Percentiles rank a stretch among this genome's conserved stretches.
These are phyloP conservation scores for Celoporthe dispersa DNA, from an alignment of 2,329 filamentous ascomycete species.

Conservation along the genomic window DNA sequence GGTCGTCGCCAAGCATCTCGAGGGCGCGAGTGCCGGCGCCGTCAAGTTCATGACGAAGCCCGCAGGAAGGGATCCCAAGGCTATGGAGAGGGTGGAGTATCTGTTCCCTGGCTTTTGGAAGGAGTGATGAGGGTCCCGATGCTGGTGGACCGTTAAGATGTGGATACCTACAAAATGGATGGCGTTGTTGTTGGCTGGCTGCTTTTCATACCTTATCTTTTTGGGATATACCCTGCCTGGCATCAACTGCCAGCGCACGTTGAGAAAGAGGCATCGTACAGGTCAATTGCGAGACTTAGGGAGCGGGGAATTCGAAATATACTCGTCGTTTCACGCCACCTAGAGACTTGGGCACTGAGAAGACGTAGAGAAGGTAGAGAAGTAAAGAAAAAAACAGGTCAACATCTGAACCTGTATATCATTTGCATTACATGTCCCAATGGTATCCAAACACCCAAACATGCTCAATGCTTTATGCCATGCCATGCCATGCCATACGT, in stretches of 20 bases:
- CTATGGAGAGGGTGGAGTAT: conserved; percentile 79
- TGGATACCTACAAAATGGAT: background rate
- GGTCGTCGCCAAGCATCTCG: conserved; percentile 80
- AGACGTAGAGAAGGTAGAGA: background rate
- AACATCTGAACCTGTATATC: conserved; percentile 11
- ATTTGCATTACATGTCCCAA: conserved; percentile 19
- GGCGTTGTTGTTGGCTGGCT: conserved; percentile 9
- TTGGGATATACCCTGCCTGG: conserved; percentile 6
- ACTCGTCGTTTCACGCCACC: background rate
- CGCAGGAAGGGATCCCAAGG: conserved; percentile 72
- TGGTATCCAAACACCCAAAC: background rate
- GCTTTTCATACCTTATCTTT: background rate
- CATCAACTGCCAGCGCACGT: conserved; percentile 8
- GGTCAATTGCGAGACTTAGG: background rate
- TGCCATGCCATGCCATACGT: conserved; percentile 14
- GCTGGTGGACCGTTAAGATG: background rate
- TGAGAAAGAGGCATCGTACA: background rate
- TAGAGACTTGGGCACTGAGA: background rate
- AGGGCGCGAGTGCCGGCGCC: conserved; percentile 75
- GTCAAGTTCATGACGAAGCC: conserved; percentile 82
- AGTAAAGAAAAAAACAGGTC: background rate
- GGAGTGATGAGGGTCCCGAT: conserved; percentile 27
- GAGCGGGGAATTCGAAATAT: background rate
- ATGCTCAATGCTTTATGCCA: conserved; percentile 9
- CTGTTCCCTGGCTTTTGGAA: conserved; percentile 83